Percentiles rank a stretch among this genome's conserved stretches.
Evolutionary conservation across 2,329 filamentous ascomycete genomes (phyloP).

Genomic region (Beauveria sp.): DNA sequence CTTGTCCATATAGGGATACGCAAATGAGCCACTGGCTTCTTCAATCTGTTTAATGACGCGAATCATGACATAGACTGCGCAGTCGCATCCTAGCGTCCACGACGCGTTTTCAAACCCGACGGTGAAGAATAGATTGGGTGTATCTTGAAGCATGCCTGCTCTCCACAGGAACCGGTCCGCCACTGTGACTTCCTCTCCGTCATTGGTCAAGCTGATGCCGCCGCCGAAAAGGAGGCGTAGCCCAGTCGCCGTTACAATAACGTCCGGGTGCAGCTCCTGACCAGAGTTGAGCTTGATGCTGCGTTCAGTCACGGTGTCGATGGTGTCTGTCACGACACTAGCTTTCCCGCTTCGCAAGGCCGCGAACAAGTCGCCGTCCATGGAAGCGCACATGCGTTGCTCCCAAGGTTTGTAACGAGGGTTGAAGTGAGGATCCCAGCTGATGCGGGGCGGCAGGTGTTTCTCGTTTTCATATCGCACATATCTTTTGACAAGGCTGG

Average conservation of each 20-base stretch:
- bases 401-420: conserved; percentile 54
- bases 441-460: conserved; percentile 40
- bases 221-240: conserved; percentile 49
- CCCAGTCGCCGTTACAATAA: conserved; percentile 59
- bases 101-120: conserved; percentile 53
- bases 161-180: conserved; percentile 39
- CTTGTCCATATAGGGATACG: too few relatives aligned
- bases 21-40: too few relatives aligned
- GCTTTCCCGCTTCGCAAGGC: conserved; percentile 30
- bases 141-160: conserved; percentile 50
- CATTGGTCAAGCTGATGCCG: conserved; percentile 24
- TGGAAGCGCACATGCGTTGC: conserved; percentile 56
- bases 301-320: conserved; percentile 35
- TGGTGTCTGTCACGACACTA: conserved; percentile 36
- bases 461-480: conserved; percentile 33
- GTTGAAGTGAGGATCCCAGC: conserved; percentile 32
- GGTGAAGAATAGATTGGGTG: conserved; percentile 53
- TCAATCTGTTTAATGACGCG: not conserved
- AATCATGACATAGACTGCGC: conserved; percentile 39
- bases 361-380: conserved; percentile 38
- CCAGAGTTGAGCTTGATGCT: conserved; percentile 38
- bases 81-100: conserved; percentile 57
- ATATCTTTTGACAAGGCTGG: conserved; percentile 33
- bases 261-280: conserved; percentile 44
- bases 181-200: not conserved